These are phyloP conservation scores for Apiospora koreana DNA, from an alignment of 2,329 filamentous ascomycete species.

Conservation along the genomic window DNA sequence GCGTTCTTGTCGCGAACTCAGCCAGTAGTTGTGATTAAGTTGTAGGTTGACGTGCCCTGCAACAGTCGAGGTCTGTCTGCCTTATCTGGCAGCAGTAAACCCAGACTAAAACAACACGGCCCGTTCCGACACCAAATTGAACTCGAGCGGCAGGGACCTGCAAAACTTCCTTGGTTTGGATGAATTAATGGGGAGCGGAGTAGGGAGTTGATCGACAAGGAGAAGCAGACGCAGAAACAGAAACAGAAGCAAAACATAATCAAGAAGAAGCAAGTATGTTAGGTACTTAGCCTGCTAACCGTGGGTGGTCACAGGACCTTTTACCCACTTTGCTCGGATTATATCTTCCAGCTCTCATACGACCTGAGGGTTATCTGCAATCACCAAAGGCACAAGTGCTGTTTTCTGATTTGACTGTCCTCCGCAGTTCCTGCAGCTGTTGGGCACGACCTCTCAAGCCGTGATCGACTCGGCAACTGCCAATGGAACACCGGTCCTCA, in stretches of 20 bases:
- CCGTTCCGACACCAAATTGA: conserved; percentile 27
- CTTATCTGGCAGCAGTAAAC: background rate
- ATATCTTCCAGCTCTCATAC: background rate
- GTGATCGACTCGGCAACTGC: conserved; percentile 11
- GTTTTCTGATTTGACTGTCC: background rate
- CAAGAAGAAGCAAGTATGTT: background rate
- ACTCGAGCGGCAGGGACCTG: conserved; percentile 13
- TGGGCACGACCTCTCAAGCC: conserved; percentile 12
- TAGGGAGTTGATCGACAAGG: background rate
- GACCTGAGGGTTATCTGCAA: background rate
- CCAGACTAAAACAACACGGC: conserved; percentile 21
- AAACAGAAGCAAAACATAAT: background rate
- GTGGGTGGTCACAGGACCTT: background rate
- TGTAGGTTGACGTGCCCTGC: conserved; percentile 19
- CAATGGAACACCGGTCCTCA: conserved; percentile 12
- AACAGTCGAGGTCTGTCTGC: background rate
- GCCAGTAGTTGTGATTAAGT: background rate
- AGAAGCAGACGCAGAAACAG: background rate
- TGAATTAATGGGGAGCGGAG: background rate
- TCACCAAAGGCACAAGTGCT: background rate
- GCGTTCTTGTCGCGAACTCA: background rate
- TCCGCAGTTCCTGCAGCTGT: conserved; percentile 14
- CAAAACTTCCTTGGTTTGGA: background rate
- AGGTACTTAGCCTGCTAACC: background rate
- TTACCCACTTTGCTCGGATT: background rate